Evolutionary conservation across 2,329 filamentous ascomycete species (phyloP), one percentile per base, ranked within the genome.

Genomic region (Huntiella decipiens): DNA sequence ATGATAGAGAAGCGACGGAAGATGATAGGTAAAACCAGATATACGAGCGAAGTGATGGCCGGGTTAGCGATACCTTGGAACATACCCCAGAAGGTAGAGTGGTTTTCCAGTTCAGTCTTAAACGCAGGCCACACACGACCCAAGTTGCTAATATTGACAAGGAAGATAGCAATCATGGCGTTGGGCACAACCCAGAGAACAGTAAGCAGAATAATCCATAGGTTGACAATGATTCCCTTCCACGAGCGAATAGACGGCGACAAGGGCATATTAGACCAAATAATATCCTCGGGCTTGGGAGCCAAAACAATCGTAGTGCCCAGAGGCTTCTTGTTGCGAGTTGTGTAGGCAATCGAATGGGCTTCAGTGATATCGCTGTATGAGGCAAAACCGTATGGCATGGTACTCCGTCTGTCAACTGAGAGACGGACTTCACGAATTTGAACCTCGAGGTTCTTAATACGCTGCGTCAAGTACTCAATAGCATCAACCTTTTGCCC

Each of bases 311-410:
- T 74, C 0, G 73, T 82, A 0, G 85, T 77, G 4, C 84, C 84
- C 36, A 82, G 70, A 0, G 84, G 83, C 54, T 80, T 81, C 65
- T 91, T 91, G 42, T 77, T 82, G 49, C 82, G 81, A 16, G 81
- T 75, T 7, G 78, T 73, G 61, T 82, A 93, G 8, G 87, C 91
- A 51, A 93, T 86, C 15, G 74, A 74, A 57, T 98, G 91, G 0
- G 91, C 85, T 54, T 93, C 83, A 48, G 78, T 71, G 46, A 98
- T 92, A 37, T 79, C 79, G 37, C 88, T 77, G 63, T 91, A 98
- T 55, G 85, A 95, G 6, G 88, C 87, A 58, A 98, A 98, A 0
- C 91, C 91, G 57, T 87, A 98, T 0, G 84, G 71, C 71, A 93
- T 81, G 12, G 87, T 80, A 57, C 88, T 84, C 43, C 87, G 77